Percentiles rank a stretch among this genome's conserved stretches.
Evolutionary conservation across 148 eudicot species (phyloP).

Genomic region (Rhododendron griersonianum): DNA sequence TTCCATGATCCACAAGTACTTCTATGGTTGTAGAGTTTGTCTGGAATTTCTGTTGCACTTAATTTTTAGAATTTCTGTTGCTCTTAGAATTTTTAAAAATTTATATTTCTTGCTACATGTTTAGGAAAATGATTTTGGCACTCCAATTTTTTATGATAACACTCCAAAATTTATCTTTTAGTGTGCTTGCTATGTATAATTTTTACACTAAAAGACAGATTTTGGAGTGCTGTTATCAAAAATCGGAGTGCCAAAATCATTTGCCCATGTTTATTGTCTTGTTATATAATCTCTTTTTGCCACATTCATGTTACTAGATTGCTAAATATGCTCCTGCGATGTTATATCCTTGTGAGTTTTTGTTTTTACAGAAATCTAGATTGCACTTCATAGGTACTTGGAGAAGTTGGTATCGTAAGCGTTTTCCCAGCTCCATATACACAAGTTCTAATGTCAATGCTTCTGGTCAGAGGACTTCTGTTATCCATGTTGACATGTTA

Average conservation of each 20-base stretch:
- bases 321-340: neutral
- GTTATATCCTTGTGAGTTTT: neutral
- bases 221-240: too few relatives aligned
- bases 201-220: too few relatives aligned
- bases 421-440: constrained; percentile 40
- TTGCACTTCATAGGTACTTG: constrained; percentile 95
- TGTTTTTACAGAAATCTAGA: constrained; percentile 68
- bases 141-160: too few relatives aligned
- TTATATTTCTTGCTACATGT: neutral
- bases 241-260: too few relatives aligned
- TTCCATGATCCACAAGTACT: neutral
- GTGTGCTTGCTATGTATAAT: too few relatives aligned
- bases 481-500: constrained; percentile 95
- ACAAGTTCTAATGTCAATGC: constrained; percentile 26
- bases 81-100: neutral
- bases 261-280: neutral
- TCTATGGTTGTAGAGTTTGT: neutral
- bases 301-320: neutral
- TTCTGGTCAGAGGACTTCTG: constrained; percentile 34
- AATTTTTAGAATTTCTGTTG: neutral
- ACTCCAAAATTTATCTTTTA: too few relatives aligned
- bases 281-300: neutral
- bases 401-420: constrained; percentile 92
- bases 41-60: neutral
- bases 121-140: too few relatives aligned